phyloP scores from a whole-genome alignment of 805 yeast genomes.

The Teunomyces lycoperdinae region DNA sequence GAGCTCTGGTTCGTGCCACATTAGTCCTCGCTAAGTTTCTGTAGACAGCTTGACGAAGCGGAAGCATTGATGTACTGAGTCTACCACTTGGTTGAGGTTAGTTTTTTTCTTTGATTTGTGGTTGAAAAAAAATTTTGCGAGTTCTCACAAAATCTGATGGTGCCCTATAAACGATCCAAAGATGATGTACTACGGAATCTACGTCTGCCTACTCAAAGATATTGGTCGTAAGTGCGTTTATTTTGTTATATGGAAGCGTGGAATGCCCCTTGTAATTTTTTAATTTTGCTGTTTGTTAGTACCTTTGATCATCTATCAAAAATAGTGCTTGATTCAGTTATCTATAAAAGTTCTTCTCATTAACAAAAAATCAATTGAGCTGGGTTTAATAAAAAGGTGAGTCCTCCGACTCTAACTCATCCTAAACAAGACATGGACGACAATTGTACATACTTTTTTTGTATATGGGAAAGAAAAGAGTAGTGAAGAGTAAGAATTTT shows the following conservation, averaged over 20 bases:
- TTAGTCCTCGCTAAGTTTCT: slow-evolving; percentile 11
- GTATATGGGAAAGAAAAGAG: background rate
- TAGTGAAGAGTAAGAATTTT: background rate
- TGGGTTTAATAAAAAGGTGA: slow-evolving; percentile 36
- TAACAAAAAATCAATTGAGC: slow-evolving; percentile 44
- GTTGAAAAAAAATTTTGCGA: slow-evolving; percentile 1
- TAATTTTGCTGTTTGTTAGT: background rate
- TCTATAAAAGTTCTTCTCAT: slow-evolving; percentile 33
- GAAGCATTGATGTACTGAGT: slow-evolving; percentile 14
- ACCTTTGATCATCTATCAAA: background rate
- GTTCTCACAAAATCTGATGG: background rate
- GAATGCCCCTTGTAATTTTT: background rate
- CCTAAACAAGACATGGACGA: slow-evolving; percentile 13
- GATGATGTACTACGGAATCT: too few species aligned
- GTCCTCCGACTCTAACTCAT: slow-evolving; percentile 42
- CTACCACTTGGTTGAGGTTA: background rate
- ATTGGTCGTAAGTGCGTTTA: too few species aligned
- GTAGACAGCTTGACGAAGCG: slow-evolving; percentile 14
- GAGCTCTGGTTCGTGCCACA: slow-evolving; percentile 7
- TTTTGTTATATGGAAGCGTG: too few species aligned
- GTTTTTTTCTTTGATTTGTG: slow-evolving; percentile 2
- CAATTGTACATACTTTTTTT: slow-evolving; percentile 8
- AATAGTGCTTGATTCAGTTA: slow-evolving; percentile 16
- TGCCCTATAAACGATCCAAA: background rate
- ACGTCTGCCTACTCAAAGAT: too few species aligned